Conservation (phyloP, 208 protist genomes). For the Phytomonas francai region DNA sequence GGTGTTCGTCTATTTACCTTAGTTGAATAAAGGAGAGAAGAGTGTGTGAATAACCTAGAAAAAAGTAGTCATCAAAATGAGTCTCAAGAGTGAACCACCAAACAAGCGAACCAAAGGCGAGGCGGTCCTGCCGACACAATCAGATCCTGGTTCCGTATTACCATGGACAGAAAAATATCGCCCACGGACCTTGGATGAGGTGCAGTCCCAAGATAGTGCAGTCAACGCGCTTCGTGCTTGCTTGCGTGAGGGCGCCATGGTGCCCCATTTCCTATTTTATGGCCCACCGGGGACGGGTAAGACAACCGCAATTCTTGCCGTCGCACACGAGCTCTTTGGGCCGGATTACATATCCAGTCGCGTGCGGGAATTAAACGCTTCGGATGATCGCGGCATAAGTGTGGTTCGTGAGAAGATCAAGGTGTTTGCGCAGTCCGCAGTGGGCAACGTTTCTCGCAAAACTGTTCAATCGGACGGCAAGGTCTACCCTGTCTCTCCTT, state of each 20-base stretch:
- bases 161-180: conserved; percentile 93
- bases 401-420: conserved; percentile 98
- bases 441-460: conserved; percentile 40
- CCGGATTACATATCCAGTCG: conserved; percentile 79
- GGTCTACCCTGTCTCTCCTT: conserved; percentile 83
- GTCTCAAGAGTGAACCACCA: conserved; percentile 9
- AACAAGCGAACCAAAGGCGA: conserved; percentile 24
- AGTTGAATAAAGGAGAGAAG: neutral
- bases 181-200: conserved; percentile 89
- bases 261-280: conserved; percentile 99
- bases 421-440: conserved; percentile 92
- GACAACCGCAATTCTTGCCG: conserved; percentile 97
- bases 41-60: neutral
- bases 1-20: neutral
- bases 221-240: conserved; percentile 88
- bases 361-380: conserved; percentile 99
- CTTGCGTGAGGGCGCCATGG: conserved; percentile 74
- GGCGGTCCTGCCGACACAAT: neutral
- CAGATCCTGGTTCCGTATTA: conserved; percentile 8
- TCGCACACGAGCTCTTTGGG: conserved; percentile 96
- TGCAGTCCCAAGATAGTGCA: conserved; percentile 95
- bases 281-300: conserved; percentile 98
- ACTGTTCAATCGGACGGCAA: conserved; percentile 79
- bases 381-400: conserved; percentile 98
- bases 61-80: conserved; percentile 6